A percentile compares a stretch with the other conserved stretches of the same genome.
Evolutionary conservation across 345 rosid species (phyloP).

Genomic region (Eucalyptus sp.): DNA sequence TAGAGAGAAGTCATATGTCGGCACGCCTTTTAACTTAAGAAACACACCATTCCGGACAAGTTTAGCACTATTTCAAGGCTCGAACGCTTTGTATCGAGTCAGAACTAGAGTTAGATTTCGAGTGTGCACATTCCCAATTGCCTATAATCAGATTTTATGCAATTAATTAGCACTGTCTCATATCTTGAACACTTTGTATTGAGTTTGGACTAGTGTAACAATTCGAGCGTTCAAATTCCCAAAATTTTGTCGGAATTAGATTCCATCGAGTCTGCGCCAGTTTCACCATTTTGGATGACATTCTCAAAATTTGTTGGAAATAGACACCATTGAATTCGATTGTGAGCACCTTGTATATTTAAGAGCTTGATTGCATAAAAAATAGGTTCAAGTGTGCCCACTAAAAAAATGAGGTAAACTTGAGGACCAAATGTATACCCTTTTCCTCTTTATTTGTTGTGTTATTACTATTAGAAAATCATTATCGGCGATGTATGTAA

Average conservation of each 20-base stretch:
- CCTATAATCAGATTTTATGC: background rate
- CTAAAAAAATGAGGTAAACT: background rate
- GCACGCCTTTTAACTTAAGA: background rate
- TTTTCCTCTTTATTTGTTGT: too few species aligned
- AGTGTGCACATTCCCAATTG: background rate
- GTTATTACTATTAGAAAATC: too few species aligned
- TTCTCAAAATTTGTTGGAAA: background rate
- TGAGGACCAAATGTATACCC: background rate
- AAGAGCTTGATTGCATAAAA: background rate
- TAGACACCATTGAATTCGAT: too few species aligned
- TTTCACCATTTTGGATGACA: background rate
- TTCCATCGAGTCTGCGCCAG: too few species aligned
- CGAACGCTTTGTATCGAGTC: background rate
- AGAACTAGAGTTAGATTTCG: background rate
- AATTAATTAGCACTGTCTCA: too few species aligned
- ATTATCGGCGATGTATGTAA: too few species aligned
- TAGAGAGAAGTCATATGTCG: background rate
- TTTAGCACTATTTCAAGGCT: background rate
- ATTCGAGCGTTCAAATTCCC: fast-evolving
- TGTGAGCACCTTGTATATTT: background rate
- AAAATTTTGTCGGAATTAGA: too few species aligned
- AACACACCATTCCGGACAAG: background rate
- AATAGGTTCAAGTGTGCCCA: background rate
- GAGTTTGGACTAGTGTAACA: too few species aligned
- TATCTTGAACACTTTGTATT: too few species aligned